Conservation (phyloP, 192 early-diverging fungal species). For the Backusella sp. region DNA sequence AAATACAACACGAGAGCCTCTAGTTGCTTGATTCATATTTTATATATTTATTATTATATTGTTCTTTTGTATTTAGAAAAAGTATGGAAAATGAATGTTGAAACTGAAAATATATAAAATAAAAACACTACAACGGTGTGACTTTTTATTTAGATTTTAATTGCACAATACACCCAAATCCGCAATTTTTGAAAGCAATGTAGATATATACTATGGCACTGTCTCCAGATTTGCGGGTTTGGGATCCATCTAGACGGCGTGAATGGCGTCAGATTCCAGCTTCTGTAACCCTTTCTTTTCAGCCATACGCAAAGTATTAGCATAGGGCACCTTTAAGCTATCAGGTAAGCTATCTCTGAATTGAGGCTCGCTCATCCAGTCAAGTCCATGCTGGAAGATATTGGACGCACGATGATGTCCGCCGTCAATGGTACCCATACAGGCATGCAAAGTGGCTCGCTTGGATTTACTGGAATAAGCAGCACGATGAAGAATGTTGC, state of each 20-base stretch:
- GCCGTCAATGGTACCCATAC: constrained; percentile 45
- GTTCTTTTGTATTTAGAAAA: neutral
- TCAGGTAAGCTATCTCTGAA: constrained; percentile 38
- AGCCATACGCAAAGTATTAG: constrained; percentile 37
- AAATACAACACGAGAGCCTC: constrained; percentile 42
- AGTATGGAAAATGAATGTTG: too few species aligned
- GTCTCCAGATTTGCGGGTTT: too few species aligned
- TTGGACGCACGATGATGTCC: constrained; percentile 44
- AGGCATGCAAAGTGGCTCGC: constrained; percentile 45
- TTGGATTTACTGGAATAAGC: constrained; percentile 36
- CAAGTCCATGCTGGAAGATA: constrained; percentile 50
- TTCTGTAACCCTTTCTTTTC: constrained; percentile 13
- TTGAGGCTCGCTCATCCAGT: constrained; percentile 41
- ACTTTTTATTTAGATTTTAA: too few species aligned
- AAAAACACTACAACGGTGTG: too few species aligned
- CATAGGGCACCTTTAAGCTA: constrained; percentile 30
- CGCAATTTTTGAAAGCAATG: too few species aligned
- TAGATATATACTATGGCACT: too few species aligned
- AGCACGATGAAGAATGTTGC: constrained; percentile 50
- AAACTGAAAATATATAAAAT: too few species aligned
- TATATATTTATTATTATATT: neutral
- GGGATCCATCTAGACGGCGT: too few species aligned
- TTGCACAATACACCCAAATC: too few species aligned
- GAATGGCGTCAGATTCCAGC: neutral
- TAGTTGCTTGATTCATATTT: constrained; percentile 31